Evolutionary conservation across 306 rosid genomes (phyloP), one percentile per base, ranked within the genome.

Genomic region (Styphnolobium japonicum): DNA sequence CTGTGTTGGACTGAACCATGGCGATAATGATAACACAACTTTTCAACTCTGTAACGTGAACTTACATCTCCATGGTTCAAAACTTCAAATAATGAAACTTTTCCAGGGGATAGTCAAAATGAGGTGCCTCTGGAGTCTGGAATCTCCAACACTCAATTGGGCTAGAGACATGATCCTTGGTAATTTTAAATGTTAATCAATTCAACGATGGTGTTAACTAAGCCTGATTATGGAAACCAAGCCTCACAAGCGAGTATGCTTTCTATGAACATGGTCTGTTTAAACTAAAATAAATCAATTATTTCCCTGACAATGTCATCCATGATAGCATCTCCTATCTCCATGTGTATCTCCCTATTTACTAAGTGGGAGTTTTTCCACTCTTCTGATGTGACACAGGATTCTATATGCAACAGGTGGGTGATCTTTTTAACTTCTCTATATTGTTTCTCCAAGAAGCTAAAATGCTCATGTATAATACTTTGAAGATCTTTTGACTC

Each of bases 291-390:
- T 25, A 69, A 80, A 78, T 73, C 66, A 27, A 73, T 39, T 4
- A 56, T 80, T 68, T 86, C 90, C 6, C 3, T 67, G 56, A 86
- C 62, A 34, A 86, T 61, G 58, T 86, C 90, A 73, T 81, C 84
- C 68, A 78, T 61, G 66, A 86, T 83, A 21, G 85, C 80, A 86
- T 86, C 87, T 68, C 85, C 90, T 25, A 86, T 83, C 66, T 80
- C 79, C 69, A 10, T 63, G 23, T 34, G 52, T 19, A 81, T 60
- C 64, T 81, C 77, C 76, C 67, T 46, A 27, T 67, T 46, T 37
- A 73, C 57, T 39, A 63, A 65, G 15, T 80, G 56, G 46, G 37
- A 71, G 74, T 71, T 77, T 19, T 57, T 72, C 81, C 87, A 81
- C 48, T 80, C 86, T 80, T 86, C 68, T 49, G 78, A 71, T 60